These are phyloP conservation scores for Aspergillus viridinutans DNA, from an alignment of 2,329 filamentous ascomycete genomes.

Conservation along the genomic window DNA sequence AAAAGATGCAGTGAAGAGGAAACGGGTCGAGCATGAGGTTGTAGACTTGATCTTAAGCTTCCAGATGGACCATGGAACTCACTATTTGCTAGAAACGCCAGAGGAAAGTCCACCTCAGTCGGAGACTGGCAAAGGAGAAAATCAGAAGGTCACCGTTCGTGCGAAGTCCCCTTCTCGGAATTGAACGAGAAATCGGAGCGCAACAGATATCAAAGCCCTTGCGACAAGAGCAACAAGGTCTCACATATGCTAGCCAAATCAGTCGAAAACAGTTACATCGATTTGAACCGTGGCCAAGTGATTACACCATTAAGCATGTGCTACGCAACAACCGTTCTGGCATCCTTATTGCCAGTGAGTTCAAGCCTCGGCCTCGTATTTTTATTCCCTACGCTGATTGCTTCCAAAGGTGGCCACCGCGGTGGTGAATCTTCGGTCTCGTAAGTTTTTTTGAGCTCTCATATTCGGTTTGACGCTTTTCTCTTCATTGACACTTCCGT, in stretches of 20 bases:
- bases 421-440: conserved; percentile 28
- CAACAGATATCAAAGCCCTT: conserved; percentile 12
- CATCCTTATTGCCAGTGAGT: conserved; percentile 33
- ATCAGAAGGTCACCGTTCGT: conserved; percentile 28
- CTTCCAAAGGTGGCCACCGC: conserved; percentile 22
- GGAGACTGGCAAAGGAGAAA: conserved; percentile 29
- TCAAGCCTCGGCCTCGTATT: not conserved
- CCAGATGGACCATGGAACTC: not conserved
- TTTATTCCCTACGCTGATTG: conserved; percentile 11
- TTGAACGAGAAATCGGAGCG: conserved; percentile 28
- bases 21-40: conserved; percentile 45
- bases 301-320: conserved; percentile 29
- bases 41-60: not conserved
- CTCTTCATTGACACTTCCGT: conserved; percentile 1
- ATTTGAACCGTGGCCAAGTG: conserved; percentile 24
- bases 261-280: conserved; percentile 27
- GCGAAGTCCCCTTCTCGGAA: conserved; percentile 25
- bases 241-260: conserved; percentile 31
- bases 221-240: conserved; percentile 25
- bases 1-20: conserved; percentile 55
- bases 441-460: conserved; percentile 22
- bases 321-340: conserved; percentile 33
- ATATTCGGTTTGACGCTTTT: not conserved
- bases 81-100: conserved; percentile 25
- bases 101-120: conserved; percentile 19